Base-by-base conservation (phyloP, 2,329 filamentous ascomycete species). In the Lachnellula hyalina region DNA sequence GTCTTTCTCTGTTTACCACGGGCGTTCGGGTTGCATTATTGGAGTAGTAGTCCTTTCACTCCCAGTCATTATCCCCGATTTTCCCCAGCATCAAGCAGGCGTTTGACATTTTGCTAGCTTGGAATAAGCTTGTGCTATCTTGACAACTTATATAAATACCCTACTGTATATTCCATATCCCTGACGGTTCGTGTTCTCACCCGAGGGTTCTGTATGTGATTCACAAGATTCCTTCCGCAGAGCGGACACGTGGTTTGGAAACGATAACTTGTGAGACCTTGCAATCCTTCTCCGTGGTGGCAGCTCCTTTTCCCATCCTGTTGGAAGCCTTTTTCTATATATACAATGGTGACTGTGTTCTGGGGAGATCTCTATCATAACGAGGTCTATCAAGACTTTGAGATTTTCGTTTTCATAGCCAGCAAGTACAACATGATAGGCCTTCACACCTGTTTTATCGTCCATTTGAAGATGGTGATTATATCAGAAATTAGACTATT, bases 31-130 rank as follows among this genome's bases (percentile, higher is more conserved):
- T 35, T 23, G 44, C 44, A 32, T 47, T 47, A 14, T 47, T 9
- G 44, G 44, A 44, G 44, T 47, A 15, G 44, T 47, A 34, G 17
- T 32, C 23, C 44, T 21, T 32, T 15, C 44, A 12, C 14, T 21
- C 19, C 23, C 9, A 15, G 23, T 11, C 9, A 17, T 15, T 15
- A 32, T 32, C 36, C n/a, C 36, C 8, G 12, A 40, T 17, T 47
- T 47, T 35, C 19, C 15, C 11, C 35, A 55, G 56, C 53, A 60
- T 60, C 42, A 60, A 57, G 41, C 44, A 49, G 57, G 55, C 57
- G 57, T 59, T 56, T 47, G 45, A 23, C 8, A 40, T 40, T 17
- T 40, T 40, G 19, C 46, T 17, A 35, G 46, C 25, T 14, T 48
- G 25, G 28, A 19, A 48, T 21, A 17, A 34, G 34, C 25, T 25